Base-by-base conservation (phyloP, 352 stramenopile species). In the Phytophthora pini region DNA sequence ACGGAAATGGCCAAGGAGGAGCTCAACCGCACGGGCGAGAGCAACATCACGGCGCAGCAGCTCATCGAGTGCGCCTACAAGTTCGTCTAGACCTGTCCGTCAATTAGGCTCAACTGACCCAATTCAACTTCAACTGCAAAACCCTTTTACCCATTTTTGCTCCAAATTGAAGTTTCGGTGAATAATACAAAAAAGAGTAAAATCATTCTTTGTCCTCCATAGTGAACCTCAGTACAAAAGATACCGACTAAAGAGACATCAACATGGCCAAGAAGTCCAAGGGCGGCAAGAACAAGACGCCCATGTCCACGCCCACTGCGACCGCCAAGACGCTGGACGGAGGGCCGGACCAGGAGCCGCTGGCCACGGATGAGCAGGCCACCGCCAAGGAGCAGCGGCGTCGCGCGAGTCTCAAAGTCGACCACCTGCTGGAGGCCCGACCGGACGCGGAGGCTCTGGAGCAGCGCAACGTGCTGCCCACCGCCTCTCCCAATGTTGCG, bases 1-100 rank as follows among this genome's bases (percentile, higher is more conserved):
- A 85, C 94, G 26, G 97, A 99, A 82, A 99, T 99, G 96, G 97
- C 97, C 41, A 95, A 97, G 61, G 95, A 97, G 47, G 83, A 95
- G 61, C 72, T 93, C 12, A 70, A 64, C 13, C 74, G 79, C 47
- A 89, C 81, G 26, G 79, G 79, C 59, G 82, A 91, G 24, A 81
- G 75, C 59, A 79, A 75, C 57, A 91, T 95, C 51, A 89, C 87
- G 17, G 87, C 80, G 61, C 69, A 82, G 41, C 83, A 85, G 51
- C 90, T 95, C 62, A 88, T 95, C 63, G 87, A 95, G 45, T 93
- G 82, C 65, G 85, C 85, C 31, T 93, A 93, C 76, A 90, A 89
- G 68, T 93, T 95, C 54, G 74, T 84, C 27, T 86, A 77, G 31
- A 4, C 24, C 4, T 26, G 24, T 26, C 24, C 24, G 24, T 26